Conservation (phyloP, 108 stramenopile species). For the Cyclotella kingstonii region DNA sequence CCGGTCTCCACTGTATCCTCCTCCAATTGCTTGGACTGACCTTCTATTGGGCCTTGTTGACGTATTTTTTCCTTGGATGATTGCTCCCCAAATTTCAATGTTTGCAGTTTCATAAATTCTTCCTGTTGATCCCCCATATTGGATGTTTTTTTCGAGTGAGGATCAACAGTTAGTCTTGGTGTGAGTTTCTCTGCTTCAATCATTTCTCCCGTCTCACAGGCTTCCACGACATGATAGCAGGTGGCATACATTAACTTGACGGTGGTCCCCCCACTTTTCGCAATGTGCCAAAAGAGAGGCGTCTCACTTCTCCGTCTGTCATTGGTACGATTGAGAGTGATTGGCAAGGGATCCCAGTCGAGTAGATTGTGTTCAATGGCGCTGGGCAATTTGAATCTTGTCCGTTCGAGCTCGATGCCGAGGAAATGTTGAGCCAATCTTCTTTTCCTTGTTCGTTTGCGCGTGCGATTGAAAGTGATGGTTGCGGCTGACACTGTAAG, state of each 20-base stretch:
- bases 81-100: no score
- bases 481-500: neutral
- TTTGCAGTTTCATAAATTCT: neutral
- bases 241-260: conserved; percentile 43
- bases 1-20: neutral
- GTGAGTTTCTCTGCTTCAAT: conserved; percentile 12
- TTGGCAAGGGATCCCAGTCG: conserved; percentile 16
- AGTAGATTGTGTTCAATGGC: conserved; percentile 19
- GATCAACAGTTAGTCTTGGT: neutral
- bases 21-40: neutral
- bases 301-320: conserved; percentile 11
- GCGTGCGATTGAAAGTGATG: neutral
- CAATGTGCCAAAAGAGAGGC: conserved; percentile 54
- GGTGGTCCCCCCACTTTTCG: conserved; percentile 45
- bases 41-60: neutral
- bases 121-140: neutral
- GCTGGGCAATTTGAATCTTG: conserved; percentile 24
- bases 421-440: no score
- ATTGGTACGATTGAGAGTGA: neutral
- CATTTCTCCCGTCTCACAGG: conserved; percentile 35
- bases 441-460: no score
- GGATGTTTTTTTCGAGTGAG: neutral
- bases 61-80: neutral
- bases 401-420: conserved; percentile 26
- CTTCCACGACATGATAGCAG: conserved; percentile 38